Evolutionary conservation across 2,329 filamentous ascomycete species (phyloP), one percentile per base, ranked within the genome.

Genomic region (Emericellopsis atlantica): DNA sequence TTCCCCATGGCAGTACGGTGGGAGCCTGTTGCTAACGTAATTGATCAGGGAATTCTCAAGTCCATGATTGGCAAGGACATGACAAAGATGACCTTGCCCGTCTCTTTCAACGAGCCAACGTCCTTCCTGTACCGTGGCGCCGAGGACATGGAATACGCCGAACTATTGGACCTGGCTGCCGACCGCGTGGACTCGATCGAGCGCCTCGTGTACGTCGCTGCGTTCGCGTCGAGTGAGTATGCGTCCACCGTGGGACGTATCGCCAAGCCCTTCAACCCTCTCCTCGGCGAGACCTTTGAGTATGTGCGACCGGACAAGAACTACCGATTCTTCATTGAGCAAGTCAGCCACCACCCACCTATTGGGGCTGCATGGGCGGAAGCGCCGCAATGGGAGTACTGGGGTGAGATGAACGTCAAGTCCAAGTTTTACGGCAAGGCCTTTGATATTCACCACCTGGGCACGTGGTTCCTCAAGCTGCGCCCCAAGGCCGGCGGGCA

Each of bases 41-140:
- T 29, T 8, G 15, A 37, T 23, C 48, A 95, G 89, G 83, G 84
- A 49, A 95, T 98, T 51, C 67, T 98, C 47, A 98, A 96, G 66
- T 96, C 90, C 18, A 96, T 98, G 92, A 95, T 98, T 61, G 92
- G 92, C 47, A 96, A 98, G 60, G 92, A 98, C 56, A 96, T 98
- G 92, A 96, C 92, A 32, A 96, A 93, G 68, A 98, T 98, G 90
- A 96, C 92, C 0, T 67, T 98, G 16, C 92, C 92, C 0, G 92
- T 98, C 2, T 95, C 92, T 1, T 96, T 98, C 69, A 98, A 98
- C 62, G 92, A 98, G 61, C 92, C 92, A 1, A 98, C 92, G 0
- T 96, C 92, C 6, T 69, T 98, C 11, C 73, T 98, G 8, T 92
- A 96, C 60, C 85, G 92, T 56, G 90, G 93, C 35, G 87, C 86